These are phyloP conservation scores for Centaurea solstitialis DNA, from an alignment of 129 eudicot species.

Conservation along the genomic window DNA sequence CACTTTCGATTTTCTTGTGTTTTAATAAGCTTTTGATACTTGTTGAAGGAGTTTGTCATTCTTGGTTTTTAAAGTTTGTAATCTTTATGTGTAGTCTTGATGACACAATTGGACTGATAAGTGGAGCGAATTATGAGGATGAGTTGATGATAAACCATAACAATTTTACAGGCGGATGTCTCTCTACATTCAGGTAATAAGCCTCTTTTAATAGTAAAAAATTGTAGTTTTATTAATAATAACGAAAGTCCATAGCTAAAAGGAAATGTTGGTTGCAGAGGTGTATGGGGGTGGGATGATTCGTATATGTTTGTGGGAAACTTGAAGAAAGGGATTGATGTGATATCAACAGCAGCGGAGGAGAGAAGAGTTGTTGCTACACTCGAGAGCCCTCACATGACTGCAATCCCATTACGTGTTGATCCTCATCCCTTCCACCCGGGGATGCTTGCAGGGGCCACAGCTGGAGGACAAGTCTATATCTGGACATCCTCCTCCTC, in stretches of 20 bases:
- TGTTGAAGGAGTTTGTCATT: background rate
- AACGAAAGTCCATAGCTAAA: no score
- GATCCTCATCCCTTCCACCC: slow-evolving; percentile 67
- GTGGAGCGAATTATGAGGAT: slow-evolving; percentile 83
- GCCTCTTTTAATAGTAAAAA: no score
- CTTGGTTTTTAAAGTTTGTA: no score
- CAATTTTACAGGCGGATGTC: slow-evolving; percentile 68
- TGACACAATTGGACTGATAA: slow-evolving; percentile 59
- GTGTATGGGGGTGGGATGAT: slow-evolving; percentile 98
- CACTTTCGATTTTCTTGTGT: background rate
- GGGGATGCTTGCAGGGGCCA: slow-evolving; percentile 85
- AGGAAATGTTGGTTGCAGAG: slow-evolving; percentile 34
- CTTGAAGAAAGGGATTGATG: slow-evolving; percentile 71
- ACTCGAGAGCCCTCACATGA: slow-evolving; percentile 54
- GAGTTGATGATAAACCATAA: slow-evolving; percentile 52
- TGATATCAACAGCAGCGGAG: slow-evolving; percentile 37
- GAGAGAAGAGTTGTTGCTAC: slow-evolving; percentile 40
- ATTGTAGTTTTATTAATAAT: no score
- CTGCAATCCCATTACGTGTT: slow-evolving; percentile 76
- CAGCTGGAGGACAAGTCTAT: slow-evolving; percentile 83
- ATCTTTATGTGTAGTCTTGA: background rate
- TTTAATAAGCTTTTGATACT: background rate
- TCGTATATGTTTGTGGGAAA: slow-evolving; percentile 64
- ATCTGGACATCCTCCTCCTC: slow-evolving; percentile 58
- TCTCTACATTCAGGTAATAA: slow-evolving; percentile 71